These are phyloP conservation scores for Oryza brachyantha DNA, from an alignment of 176 grass and related monocot genomes.

Conservation along the genomic window DNA sequence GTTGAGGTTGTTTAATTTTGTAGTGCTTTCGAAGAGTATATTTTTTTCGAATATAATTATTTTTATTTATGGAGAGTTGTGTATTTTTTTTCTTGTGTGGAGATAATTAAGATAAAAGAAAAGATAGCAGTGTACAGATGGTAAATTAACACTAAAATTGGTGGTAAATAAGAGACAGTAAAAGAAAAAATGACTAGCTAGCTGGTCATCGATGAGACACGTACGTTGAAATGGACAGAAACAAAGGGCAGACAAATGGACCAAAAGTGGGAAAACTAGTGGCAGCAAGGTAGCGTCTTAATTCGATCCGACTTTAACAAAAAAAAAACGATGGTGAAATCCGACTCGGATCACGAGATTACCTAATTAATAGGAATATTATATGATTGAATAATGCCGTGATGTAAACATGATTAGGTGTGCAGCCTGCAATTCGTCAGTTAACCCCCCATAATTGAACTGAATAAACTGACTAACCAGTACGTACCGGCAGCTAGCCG, in stretches of 20 bases:
- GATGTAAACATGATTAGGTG: neutral
- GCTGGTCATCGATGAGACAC: neutral
- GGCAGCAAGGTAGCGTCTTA: neutral
- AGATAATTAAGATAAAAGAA: no score
- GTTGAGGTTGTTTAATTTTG: no score
- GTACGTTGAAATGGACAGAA: neutral
- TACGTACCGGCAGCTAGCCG: neutral
- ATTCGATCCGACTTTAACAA: neutral
- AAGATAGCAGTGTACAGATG: neutral
- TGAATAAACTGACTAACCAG: neutral
- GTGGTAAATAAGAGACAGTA: neutral
- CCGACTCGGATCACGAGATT: neutral
- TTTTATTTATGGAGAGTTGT: no score
- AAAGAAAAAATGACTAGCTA: no score
- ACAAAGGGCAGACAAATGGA: neutral
- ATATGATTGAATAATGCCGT: neutral
- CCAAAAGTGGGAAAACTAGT: neutral
- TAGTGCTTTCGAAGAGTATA: no score
- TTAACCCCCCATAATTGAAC: neutral
- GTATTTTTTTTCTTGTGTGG: no score
- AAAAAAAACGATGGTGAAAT: neutral
- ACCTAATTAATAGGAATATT: neutral
- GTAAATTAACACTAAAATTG: no score
- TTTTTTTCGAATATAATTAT: no score
- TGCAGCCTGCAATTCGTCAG: neutral